Evolutionary conservation across 208 protist genomes (phyloP).

Genomic region (Leishmania aethiopica): DNA sequence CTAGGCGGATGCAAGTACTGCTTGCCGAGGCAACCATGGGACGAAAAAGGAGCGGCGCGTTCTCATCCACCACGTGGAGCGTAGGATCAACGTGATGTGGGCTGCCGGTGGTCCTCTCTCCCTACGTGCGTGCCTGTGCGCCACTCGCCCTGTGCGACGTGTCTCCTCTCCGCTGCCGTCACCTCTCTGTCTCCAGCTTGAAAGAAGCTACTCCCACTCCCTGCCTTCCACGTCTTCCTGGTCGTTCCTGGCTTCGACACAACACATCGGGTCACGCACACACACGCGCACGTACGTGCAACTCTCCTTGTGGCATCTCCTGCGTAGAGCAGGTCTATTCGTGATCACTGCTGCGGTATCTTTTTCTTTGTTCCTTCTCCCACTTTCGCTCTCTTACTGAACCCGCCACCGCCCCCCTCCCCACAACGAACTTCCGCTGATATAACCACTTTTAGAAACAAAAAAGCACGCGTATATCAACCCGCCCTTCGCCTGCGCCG

Average conservation of each 20-base stretch:
- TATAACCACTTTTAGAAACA: not conserved
- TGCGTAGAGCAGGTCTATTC: not conserved
- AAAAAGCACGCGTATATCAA: not conserved
- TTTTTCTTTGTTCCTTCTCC: not conserved
- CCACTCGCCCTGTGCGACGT: not conserved
- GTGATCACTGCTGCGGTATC: conserved; percentile 5
- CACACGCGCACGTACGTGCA: not conserved
- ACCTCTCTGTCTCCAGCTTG: not conserved
- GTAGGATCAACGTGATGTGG: not conserved
- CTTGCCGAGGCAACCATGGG: not conserved
- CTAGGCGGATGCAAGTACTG: not conserved
- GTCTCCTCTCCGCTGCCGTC: not conserved
- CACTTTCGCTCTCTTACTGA: not conserved
- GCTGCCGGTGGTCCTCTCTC: not conserved
- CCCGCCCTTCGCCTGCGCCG: not conserved
- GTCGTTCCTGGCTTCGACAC: not conserved
- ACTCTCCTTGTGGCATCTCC: not conserved
- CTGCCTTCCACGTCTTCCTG: not conserved
- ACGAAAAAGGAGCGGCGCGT: not conserved
- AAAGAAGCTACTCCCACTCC: not conserved
- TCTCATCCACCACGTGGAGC: not conserved
- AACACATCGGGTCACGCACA: not conserved
- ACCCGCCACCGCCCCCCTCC: not conserved
- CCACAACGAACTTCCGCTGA: not conserved
- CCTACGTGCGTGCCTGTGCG: not conserved